These are phyloP conservation scores for Hypoxylon fuscum DNA, from an alignment of 495 filamentous ascomycete species.

Conservation along the genomic window DNA sequence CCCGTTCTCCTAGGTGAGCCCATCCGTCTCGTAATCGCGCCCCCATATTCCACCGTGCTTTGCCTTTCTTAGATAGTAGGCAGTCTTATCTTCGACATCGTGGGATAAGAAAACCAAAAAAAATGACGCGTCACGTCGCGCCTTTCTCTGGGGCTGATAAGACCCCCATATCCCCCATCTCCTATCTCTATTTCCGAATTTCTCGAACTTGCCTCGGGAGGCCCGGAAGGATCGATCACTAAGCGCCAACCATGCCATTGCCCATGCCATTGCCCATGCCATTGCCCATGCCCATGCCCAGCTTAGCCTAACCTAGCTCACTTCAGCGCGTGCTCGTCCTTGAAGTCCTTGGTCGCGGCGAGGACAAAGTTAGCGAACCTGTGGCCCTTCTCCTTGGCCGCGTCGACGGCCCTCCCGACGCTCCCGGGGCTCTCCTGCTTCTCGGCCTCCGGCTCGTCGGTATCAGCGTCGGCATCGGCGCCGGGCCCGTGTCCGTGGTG, in stretches of 20 bases:
- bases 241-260: conserved; percentile 4
- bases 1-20: conserved; percentile 23
- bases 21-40: no score
- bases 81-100: no score
- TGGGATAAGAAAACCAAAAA: no score
- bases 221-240: conserved; percentile 21
- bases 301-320: no score
- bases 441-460: neutral
- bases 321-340: conserved; percentile 20
- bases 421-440: conserved; percentile 12
- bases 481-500: no score
- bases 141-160: neutral
- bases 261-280: no score
- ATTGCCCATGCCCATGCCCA: no score
- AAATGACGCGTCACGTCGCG: conserved; percentile 24
- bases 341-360: conserved; percentile 34
- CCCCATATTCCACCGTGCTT: no score
- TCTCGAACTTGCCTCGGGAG: no score
- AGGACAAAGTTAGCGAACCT: conserved; percentile 38
- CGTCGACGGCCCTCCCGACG: conserved; percentile 18
- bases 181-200: neutral
- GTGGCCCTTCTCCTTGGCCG: conserved; percentile 33
- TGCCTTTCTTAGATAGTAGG: no score
- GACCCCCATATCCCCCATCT: neutral
- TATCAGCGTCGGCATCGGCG: no score